phyloP scores from a whole-genome alignment of 768 basidiomycete species.

The Obba rivulosa region DNA sequence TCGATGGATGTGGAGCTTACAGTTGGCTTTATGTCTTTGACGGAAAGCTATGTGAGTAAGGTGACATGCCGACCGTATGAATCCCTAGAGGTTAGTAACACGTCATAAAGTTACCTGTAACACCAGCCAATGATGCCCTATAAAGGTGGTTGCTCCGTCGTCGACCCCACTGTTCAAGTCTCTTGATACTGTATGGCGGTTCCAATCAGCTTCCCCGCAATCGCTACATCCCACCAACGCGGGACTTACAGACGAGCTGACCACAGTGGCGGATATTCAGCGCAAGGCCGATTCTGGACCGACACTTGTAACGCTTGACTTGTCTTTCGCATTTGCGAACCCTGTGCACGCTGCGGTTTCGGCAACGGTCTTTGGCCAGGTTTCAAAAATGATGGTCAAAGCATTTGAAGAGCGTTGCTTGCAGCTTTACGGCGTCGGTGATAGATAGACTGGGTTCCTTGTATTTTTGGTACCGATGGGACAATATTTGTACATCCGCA shows the following conservation, averaged over 20 bases:
- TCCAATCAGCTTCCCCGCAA: slow-evolving; percentile 49
- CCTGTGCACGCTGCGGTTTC: slow-evolving; percentile 84
- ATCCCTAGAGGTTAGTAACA: slow-evolving; percentile 65
- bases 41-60: slow-evolving; percentile 81
- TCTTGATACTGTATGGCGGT: slow-evolving; percentile 68
- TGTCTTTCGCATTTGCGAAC: slow-evolving; percentile 83
- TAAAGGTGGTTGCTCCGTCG: slow-evolving; percentile 66
- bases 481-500: too few relatives aligned
- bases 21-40: slow-evolving; percentile 83
- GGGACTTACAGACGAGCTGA: background rate
- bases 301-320: slow-evolving; percentile 82
- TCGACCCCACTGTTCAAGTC: slow-evolving; percentile 70
- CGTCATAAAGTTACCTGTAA: background rate
- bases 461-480: too few relatives aligned
- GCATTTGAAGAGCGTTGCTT: slow-evolving; percentile 88
- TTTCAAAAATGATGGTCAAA: slow-evolving; percentile 83
- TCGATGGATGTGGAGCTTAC: slow-evolving; percentile 78
- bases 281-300: slow-evolving; percentile 30
- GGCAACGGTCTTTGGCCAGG: slow-evolving; percentile 78
- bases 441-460: background rate
- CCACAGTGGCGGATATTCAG: background rate
- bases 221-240: slow-evolving; percentile 33
- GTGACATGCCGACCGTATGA: slow-evolving; percentile 78
- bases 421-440: slow-evolving; percentile 57
- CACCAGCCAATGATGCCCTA: background rate